phyloP scores from a whole-genome alignment of 352 stramenopile species.

The Pythium angustatum region DNA sequence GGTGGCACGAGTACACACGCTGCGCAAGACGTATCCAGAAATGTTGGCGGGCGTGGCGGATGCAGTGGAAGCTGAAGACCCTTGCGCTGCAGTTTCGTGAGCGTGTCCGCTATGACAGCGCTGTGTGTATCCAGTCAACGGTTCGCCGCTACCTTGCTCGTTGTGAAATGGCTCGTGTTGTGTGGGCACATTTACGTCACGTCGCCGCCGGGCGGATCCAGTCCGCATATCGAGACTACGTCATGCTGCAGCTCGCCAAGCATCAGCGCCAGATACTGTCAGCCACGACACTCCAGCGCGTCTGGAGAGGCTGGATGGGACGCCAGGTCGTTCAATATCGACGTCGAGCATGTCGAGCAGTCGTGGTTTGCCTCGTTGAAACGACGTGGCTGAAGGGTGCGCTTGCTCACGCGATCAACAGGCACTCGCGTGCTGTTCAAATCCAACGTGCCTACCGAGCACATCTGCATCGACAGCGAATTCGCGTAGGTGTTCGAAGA shows the following conservation, averaged over 20 bases:
- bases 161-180: constrained; percentile 19
- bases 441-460: constrained; percentile 32
- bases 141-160: constrained; percentile 28
- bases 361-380: background rate
- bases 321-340: constrained; percentile 12
- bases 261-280: constrained; percentile 17
- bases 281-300: constrained; percentile 25
- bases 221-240: constrained; percentile 29
- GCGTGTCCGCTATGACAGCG: constrained; percentile 26
- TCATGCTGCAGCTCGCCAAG: constrained; percentile 28
- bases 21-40: constrained; percentile 29
- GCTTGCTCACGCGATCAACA: background rate
- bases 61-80: constrained; percentile 24
- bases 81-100: constrained; percentile 29
- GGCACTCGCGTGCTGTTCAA: background rate
- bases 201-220: constrained; percentile 32
- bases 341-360: constrained; percentile 2
- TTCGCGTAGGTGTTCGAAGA: constrained; percentile 8
- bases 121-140: constrained; percentile 29
- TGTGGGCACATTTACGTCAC: constrained; percentile 13
- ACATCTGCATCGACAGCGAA: constrained; percentile 8
- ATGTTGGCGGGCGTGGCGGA: constrained; percentile 29
- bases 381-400: constrained; percentile 15
- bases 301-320: constrained; percentile 28
- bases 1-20: constrained; percentile 26